Evolutionary conservation across 139 green algal species (phyloP).

Genomic region (Coelastrella sp.): DNA sequence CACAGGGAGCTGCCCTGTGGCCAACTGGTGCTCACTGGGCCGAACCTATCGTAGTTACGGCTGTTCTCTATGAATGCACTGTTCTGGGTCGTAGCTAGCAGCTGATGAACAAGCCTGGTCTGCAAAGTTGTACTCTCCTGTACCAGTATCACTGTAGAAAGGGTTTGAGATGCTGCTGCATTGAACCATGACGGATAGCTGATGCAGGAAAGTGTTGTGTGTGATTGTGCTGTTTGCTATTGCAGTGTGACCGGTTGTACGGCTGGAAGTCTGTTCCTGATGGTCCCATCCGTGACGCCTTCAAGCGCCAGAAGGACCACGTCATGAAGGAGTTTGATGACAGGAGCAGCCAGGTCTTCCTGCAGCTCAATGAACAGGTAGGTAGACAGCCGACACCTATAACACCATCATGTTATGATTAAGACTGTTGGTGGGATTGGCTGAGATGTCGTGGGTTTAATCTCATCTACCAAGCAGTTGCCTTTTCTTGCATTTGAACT

Average conservation of each 20-base stretch:
- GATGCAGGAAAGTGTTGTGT: not conserved
- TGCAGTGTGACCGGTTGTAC: constrained; percentile 92
- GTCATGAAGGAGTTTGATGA: constrained; percentile 74
- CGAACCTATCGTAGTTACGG: too few relatives aligned
- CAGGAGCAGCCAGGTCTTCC: constrained; percentile 58
- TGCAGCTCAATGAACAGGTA: constrained; percentile 75
- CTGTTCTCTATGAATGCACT: too few relatives aligned
- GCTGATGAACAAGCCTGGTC: not conserved
- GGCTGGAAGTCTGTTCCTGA: constrained; percentile 89
- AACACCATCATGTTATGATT: not conserved
- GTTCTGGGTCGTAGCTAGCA: too few relatives aligned
- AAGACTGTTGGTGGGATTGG: not conserved
- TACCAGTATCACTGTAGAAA: not conserved
- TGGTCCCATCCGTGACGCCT: constrained; percentile 79
- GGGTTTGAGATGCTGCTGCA: not conserved
- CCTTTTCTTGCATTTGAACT: too few relatives aligned
- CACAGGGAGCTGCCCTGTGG: too few relatives aligned
- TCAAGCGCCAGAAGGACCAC: constrained; percentile 83
- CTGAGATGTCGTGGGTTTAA: too few relatives aligned
- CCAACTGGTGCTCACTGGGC: too few relatives aligned
- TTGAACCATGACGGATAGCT: not conserved
- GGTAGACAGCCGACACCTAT: not conserved
- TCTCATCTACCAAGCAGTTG: too few relatives aligned
- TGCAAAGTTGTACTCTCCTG: not conserved
- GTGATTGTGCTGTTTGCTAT: not conserved